Percentiles rank a stretch among this genome's conserved stretches.
These are phyloP conservation scores for Artemisia tridentata DNA, from an alignment of 129 eudicot genomes.

Conservation along the genomic window DNA sequence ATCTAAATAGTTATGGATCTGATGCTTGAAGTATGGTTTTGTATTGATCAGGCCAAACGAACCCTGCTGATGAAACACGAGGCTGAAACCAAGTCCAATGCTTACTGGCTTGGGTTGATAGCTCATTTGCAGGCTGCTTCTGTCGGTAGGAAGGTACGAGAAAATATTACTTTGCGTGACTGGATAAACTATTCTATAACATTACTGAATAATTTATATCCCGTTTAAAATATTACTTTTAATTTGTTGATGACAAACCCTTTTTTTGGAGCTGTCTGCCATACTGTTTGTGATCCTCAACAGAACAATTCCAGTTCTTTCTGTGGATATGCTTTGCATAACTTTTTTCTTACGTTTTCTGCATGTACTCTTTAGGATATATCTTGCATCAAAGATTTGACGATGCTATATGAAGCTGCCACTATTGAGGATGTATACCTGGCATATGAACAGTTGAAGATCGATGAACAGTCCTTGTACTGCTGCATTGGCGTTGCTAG, in stretches of 20 bases:
- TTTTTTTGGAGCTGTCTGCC: neutral
- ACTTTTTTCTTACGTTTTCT: neutral
- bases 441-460: slow-evolving; percentile 86
- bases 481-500: slow-evolving; percentile 97
- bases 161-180: neutral
- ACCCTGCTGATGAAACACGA: slow-evolving; percentile 93
- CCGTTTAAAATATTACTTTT: neutral
- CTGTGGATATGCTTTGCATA: neutral
- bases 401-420: slow-evolving; percentile 75
- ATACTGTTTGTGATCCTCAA: neutral
- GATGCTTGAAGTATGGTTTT: slow-evolving; percentile 7
- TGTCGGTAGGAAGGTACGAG: slow-evolving; percentile 80
- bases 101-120: slow-evolving; percentile 93
- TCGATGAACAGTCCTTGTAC: slow-evolving; percentile 76
- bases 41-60: slow-evolving; percentile 63
- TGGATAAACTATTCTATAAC: slow-evolving; percentile 2
- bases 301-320: neutral
- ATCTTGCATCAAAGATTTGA: slow-evolving; percentile 86
- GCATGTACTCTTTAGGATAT: slow-evolving; percentile 51
- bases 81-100: slow-evolving; percentile 94
- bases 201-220: neutral
- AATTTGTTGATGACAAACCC: neutral
- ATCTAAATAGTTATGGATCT: slow-evolving; percentile 9
- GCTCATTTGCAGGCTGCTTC: slow-evolving; percentile 96
- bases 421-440: slow-evolving; percentile 75